Base-by-base conservation (phyloP, 768 basidiomycete species). In the Tricholoma terreum region DNA sequence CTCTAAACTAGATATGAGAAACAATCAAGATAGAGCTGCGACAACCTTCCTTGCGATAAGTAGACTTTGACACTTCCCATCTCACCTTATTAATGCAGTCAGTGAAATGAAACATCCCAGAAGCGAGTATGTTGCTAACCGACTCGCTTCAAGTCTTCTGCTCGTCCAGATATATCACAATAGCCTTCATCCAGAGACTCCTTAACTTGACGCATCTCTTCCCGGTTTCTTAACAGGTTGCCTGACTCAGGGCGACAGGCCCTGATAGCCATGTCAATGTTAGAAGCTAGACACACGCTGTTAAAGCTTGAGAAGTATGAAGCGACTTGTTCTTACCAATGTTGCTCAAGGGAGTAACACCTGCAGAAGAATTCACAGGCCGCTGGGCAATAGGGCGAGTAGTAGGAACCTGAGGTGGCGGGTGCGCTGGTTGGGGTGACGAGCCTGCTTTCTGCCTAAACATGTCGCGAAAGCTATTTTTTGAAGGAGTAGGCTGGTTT, bases 141-240 rank as follows among this genome's bases (percentile, higher is more conserved):
- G n/a, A 86, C 75, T 40, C 80, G 69, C 31, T 74, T 78, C 53
- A 93, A 71, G 65, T 90, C 81, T 7, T 81, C 82, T 15, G 76
- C 76, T 43, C 80, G 75, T 1, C 87, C 90, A 50, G 85, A 86
- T 11, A 86, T 71, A 69, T 94, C 92, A 61, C 92, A 93, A 65
- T 93, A 94, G 2, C 89, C 87, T 59, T 91, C 89, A 59, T 90
- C 77, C n/a, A 89, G 65, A 7, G 84, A 84, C 65, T 92, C 90
- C 61, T 82, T 87, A 31, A 94, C 82, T 49, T 78, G 75, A 57
- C 83, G 81, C 86, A 92, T 87, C 40, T 83, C 77, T 65, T 86
- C 77, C 46, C 83, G 73, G 65, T 89, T 90, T 50, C 77, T 77
- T 9, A 94, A 65, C 14, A 89, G 64, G 51, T 82, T 78, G 6